Percentiles rank a stretch among this genome's conserved stretches.
Conservation (phyloP, 2,329 filamentous ascomycete genomes). For the Calonectria pseudoreteaudii region DNA sequence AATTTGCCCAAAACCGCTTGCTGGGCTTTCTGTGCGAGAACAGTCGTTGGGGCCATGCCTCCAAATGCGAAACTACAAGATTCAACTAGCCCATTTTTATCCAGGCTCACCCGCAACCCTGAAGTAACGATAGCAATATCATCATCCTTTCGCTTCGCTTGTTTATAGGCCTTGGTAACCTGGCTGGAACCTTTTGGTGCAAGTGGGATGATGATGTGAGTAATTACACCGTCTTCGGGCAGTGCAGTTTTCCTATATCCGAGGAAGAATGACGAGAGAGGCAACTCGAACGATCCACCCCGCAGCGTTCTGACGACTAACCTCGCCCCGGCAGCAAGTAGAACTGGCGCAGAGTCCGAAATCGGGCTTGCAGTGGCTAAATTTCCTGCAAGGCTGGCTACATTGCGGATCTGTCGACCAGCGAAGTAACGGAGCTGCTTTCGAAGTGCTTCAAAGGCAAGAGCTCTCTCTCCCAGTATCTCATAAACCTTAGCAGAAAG, state of each 20-base stretch:
- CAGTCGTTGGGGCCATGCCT: constrained; percentile 18
- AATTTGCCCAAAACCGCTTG: constrained; percentile 10
- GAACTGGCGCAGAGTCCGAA: constrained; percentile 89
- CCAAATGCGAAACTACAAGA: constrained; percentile 14
- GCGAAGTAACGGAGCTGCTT: constrained; percentile 93
- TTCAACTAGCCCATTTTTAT: constrained; percentile 2
- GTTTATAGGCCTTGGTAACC: constrained; percentile 87
- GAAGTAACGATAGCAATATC: constrained; percentile 94
- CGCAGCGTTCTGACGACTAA: not conserved
- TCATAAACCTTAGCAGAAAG: not conserved
- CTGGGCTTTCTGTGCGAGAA: constrained; percentile 13
- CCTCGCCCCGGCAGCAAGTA: constrained; percentile 76
- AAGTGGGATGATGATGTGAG: constrained; percentile 9
- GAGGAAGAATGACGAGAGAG: constrained; percentile 12
- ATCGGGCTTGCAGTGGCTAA: constrained; percentile 90
- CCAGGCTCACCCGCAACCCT: constrained; percentile 73
- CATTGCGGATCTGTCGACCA: constrained; percentile 89
- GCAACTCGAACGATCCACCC: not conserved
- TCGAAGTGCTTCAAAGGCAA: constrained; percentile 83
- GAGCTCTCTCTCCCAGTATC: constrained; percentile 55
- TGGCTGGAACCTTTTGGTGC: constrained; percentile 69
- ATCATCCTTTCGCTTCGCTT: constrained; percentile 92
- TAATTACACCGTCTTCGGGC: constrained; percentile 18
- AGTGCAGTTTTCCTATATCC: constrained; percentile 12
- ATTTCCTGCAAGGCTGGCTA: constrained; percentile 89